These are phyloP conservation scores for Thalassia testudinum DNA, from an alignment of 116 monocot species.

Conservation along the genomic window DNA sequence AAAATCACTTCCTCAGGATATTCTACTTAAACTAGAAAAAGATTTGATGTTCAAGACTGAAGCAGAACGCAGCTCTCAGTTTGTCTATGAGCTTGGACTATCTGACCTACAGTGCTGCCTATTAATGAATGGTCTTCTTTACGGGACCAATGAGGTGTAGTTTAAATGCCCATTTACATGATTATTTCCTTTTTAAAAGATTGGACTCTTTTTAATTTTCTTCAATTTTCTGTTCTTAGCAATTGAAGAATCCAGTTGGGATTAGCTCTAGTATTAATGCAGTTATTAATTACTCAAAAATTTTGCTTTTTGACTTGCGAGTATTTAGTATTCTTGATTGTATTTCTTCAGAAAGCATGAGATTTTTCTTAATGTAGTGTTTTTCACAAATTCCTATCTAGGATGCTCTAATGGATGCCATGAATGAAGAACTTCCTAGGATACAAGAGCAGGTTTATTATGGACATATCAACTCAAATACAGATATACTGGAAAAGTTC, in stretches of 20 bases:
- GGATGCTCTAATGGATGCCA: conserved; percentile 73
- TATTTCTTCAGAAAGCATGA: not conserved
- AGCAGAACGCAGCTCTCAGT: conserved; percentile 57
- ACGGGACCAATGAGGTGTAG: conserved; percentile 58
- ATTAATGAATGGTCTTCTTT: conserved; percentile 93
- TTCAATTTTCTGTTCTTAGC: too few species aligned
- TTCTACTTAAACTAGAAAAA: conserved; percentile 47
- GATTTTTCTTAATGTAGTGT: not conserved
- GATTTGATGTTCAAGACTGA: conserved; percentile 38
- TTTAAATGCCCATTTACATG: not conserved
- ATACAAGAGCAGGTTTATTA: conserved; percentile 95
- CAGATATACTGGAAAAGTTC: conserved; percentile 81
- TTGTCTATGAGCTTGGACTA: conserved; percentile 82
- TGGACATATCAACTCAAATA: conserved; percentile 66
- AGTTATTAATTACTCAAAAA: too few species aligned
- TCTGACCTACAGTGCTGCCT: conserved; percentile 57
- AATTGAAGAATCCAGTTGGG: too few species aligned
- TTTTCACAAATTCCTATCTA: too few species aligned
- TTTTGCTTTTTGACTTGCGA: too few species aligned
- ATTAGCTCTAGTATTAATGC: too few species aligned
- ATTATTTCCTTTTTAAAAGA: too few species aligned
- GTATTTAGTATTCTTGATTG: too few species aligned
- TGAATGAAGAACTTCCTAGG: conserved; percentile 81
- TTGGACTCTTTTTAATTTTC: too few species aligned
- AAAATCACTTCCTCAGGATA: conserved; percentile 76